These are phyloP conservation scores for Senecio squalidus DNA, from an alignment of 140 eudicot genomes.

Conservation along the genomic window DNA sequence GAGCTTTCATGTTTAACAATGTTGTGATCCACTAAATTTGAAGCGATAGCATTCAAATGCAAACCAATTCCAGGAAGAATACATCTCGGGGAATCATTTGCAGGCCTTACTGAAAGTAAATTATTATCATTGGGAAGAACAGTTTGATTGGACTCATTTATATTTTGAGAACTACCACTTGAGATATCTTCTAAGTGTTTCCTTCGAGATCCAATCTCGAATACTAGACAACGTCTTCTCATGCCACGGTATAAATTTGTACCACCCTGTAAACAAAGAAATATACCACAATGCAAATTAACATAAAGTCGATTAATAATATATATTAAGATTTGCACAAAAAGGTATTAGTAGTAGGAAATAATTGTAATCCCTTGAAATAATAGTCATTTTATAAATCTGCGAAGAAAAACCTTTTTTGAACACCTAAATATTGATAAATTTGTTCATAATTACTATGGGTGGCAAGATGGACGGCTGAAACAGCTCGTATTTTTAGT, in stretches of 20 bases:
- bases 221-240: slow-evolving; percentile 83
- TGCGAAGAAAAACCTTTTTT: neutral
- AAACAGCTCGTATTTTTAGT: neutral
- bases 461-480: neutral
- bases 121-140: slow-evolving; percentile 32
- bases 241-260: slow-evolving; percentile 63
- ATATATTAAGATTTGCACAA: neutral
- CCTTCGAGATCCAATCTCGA: slow-evolving; percentile 72
- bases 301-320: neutral
- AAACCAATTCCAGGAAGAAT: slow-evolving; percentile 78
- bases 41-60: slow-evolving; percentile 88
- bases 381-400: neutral
- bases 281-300: neutral
- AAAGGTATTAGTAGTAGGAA: too few relatives aligned
- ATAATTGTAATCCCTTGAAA: too few relatives aligned
- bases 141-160: slow-evolving; percentile 35
- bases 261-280: slow-evolving; percentile 38
- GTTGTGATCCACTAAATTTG: slow-evolving; percentile 55
- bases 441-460: neutral
- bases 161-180: slow-evolving; percentile 21
- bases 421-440: neutral
- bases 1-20: slow-evolving; percentile 41
- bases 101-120: slow-evolving; percentile 16
- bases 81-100: slow-evolving; percentile 50
- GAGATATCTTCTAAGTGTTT: slow-evolving; percentile 43